Conservation (phyloP, 2,329 filamentous ascomycete genomes). For the Penicillium sp. region DNA sequence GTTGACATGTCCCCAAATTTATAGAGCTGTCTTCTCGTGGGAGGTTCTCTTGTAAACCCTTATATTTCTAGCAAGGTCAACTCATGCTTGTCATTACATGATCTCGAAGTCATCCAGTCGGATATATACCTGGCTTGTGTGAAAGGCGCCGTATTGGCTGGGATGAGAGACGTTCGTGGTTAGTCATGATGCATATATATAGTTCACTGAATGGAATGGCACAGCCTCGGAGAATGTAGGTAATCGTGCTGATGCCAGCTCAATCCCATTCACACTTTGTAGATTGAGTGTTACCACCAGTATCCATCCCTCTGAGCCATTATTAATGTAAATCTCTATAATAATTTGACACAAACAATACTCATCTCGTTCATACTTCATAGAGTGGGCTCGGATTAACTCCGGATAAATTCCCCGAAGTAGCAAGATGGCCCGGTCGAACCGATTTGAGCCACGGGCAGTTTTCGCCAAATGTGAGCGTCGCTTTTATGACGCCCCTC, state of each 20-base stretch:
- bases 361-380: neutral
- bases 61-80: neutral
- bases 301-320: neutral
- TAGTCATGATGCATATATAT: neutral
- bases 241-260: too few relatives aligned
- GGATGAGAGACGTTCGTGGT: neutral
- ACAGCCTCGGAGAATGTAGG: too few relatives aligned
- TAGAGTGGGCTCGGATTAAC: slow-evolving; percentile 16
- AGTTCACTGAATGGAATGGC: too few relatives aligned
- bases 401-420: slow-evolving; percentile 16
- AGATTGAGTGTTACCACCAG: too few relatives aligned
- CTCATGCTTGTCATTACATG: neutral
- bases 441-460: slow-evolving; percentile 12
- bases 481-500: slow-evolving; percentile 33
- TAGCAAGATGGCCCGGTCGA: slow-evolving; percentile 16
- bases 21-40: neutral
- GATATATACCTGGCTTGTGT: neutral
- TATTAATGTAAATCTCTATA: neutral
- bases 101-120: neutral
- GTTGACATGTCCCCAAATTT: neutral
- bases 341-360: neutral
- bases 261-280: too few relatives aligned
- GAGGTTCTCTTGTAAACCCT: neutral
- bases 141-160: neutral
- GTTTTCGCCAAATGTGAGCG: slow-evolving; percentile 14